Evolutionary conservation across 169 alveolate genomes (phyloP), one percentile per base, ranked within the genome.

Genomic region (Plasmodium vivax): DNA sequence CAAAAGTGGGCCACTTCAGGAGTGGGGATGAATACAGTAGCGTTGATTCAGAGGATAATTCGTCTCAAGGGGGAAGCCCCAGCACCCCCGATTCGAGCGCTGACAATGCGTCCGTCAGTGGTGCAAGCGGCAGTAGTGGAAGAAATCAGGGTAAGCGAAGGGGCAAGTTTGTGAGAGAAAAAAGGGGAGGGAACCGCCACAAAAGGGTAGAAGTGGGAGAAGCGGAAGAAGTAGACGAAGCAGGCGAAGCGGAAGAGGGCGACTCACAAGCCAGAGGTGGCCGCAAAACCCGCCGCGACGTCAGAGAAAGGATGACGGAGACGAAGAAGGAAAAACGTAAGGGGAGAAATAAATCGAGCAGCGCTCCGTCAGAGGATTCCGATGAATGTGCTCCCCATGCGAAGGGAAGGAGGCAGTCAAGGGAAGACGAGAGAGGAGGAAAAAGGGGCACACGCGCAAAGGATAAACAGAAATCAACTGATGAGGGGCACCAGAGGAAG

Each of bases 81-180:
- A 72, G 82, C 45, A 36, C 45, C 45, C 8, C 82, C 27, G 14
- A 9, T 72, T 32, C 12, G 41, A 72, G 82, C 23, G 23, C 23
- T 16, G 2, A 8, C 19, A 0, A 2, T 7, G 23, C 62, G 7
- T 51, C 62, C 9, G 62, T 51, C 38, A 73, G 93, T 14, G 19
- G n/a, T 74, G 58, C 51, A 4, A 77, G 43, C 4, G 54, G 32
- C 9, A 2, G 41, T 45, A 74, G 75, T 1, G 30, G 45, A 36
- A 84, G 93, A n/a, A 84, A 75, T 68, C 19, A n/a, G 23, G 56
- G 72, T n/a, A 45, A 72, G 12, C 74, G 93, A 23, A 84, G 45
- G 34, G 38, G 19, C 16, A 68, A 82, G 2, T n/a, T 12, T 32
- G 45, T 36, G 19, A 68, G 62, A n/a, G 45, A 41, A 32, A 68